Percentiles rank a stretch among this genome's conserved stretches.
Evolutionary conservation across 1,284 basidiomycete species (phyloP).

Genomic region (Sanghuangporus baumii): DNA sequence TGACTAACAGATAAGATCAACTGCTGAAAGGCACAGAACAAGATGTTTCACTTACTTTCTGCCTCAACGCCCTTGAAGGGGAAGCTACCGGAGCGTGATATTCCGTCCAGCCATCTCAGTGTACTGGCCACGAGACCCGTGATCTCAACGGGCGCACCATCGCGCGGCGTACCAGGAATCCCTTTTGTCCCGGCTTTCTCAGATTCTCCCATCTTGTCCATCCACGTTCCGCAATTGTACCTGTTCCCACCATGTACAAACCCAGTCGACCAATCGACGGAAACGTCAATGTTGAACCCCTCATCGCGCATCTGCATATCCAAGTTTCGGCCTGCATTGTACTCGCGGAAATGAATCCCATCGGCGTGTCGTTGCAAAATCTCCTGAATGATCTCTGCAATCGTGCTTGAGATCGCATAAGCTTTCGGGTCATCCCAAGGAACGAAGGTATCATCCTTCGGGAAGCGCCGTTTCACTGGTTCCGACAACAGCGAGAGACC

Average conservation of each 20-base stretch:
- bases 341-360: conserved; percentile 92
- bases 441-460: conserved; percentile 90
- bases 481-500: conserved; percentile 81
- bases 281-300: conserved; percentile 92
- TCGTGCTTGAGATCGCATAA: conserved; percentile 72
- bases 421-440: conserved; percentile 85
- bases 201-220: conserved; percentile 97
- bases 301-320: conserved; percentile 93
- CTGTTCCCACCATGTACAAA: conserved; percentile 86
- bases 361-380: conserved; percentile 90
- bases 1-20: conserved; percentile 41
- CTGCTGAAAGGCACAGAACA: conserved; percentile 19
- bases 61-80: conserved; percentile 88
- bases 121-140: conserved; percentile 92
- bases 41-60: conserved; percentile 46
- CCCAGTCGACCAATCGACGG: conserved; percentile 93
- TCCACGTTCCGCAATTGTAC: conserved; percentile 88
- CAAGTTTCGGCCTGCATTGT: conserved; percentile 93
- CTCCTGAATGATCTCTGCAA: conserved; percentile 95
- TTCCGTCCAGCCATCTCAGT: conserved; percentile 76
- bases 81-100: conserved; percentile 69
- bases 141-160: conserved; percentile 95
- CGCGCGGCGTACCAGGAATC: conserved; percentile 88
- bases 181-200: conserved; percentile 91
- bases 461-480: conserved; percentile 86